Percentiles rank a stretch among this genome's conserved stretches.
These are phyloP conservation scores for Isochrysis galbana DNA, from an alignment of 78 protist species.

Conservation along the genomic window DNA sequence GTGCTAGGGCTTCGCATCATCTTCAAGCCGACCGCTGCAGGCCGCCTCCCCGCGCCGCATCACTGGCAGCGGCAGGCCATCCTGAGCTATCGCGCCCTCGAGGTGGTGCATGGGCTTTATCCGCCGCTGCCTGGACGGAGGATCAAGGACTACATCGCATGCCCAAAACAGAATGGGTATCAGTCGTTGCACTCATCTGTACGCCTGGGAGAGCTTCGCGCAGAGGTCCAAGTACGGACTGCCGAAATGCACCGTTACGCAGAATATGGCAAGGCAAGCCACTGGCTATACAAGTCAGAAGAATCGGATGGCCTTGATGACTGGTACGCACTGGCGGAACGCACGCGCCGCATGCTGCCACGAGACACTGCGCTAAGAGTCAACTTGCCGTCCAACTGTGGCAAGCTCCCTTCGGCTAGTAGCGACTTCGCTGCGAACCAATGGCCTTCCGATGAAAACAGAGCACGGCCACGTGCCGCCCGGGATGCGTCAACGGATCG, in stretches of 20 bases:
- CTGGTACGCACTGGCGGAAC: background rate
- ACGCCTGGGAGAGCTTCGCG: background rate
- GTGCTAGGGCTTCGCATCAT: background rate
- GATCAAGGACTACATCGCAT: background rate
- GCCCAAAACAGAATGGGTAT: slow-evolving; percentile 3
- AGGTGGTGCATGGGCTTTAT: background rate
- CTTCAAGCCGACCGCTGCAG: background rate
- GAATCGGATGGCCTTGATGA: background rate
- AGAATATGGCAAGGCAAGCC: background rate
- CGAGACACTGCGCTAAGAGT: background rate
- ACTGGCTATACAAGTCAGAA: slow-evolving; percentile 12
- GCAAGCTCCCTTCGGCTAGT: background rate
- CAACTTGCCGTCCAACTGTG: background rate
- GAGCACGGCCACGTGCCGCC: too few relatives aligned
- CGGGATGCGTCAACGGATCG: background rate
- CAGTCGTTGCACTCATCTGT: background rate
- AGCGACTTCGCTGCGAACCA: background rate
- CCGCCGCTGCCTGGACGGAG: background rate
- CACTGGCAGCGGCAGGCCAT: slow-evolving; percentile 13
- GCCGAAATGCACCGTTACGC: background rate
- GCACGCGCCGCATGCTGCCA: background rate
- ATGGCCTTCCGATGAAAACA: too few relatives aligned
- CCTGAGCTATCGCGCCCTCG: background rate
- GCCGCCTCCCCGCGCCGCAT: background rate
- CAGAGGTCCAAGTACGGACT: slow-evolving; percentile 1